A percentile compares a stretch with the other conserved stretches of the same genome.
Conservation (phyloP, 2,329 filamentous ascomycete species). For the Raffaelea ambrosiae region DNA sequence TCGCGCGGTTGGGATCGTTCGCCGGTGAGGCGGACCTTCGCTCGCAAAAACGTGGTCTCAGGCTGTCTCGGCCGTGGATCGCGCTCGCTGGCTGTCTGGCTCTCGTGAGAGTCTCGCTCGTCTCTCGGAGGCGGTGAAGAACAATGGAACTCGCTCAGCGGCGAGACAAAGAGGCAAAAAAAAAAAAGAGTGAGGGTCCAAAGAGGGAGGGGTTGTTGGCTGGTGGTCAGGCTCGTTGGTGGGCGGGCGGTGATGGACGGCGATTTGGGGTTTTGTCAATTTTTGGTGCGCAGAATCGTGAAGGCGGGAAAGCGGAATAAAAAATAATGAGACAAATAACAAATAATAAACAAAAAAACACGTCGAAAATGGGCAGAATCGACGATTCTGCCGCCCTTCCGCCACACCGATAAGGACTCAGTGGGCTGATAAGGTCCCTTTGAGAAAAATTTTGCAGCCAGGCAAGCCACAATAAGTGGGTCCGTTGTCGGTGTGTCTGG, state of each 20-base stretch:
- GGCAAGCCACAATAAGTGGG: slow-evolving; percentile 5
- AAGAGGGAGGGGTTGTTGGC: slow-evolving; percentile 1
- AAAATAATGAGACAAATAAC: slow-evolving; percentile 1
- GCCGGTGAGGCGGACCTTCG: no score
- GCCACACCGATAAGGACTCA: slow-evolving; percentile 11
- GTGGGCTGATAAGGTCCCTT: neutral
- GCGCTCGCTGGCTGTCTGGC: no score
- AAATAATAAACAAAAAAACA: slow-evolving; percentile 2
- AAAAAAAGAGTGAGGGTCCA: slow-evolving; percentile 1
- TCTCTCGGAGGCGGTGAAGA: neutral
- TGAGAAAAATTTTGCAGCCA: neutral
- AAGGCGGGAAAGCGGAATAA: neutral
- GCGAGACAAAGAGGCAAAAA: neutral
- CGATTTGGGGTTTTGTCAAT: slow-evolving; percentile 3
- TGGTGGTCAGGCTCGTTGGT: slow-evolving; percentile 4
- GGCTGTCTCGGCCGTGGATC: no score
- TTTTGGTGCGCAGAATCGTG: slow-evolving; percentile 5
- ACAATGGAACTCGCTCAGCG: no score
- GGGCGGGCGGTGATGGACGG: slow-evolving; percentile 11
- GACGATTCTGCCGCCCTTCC: slow-evolving; percentile 14
- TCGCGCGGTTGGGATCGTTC: neutral
- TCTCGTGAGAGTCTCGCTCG: no score
- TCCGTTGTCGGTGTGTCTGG: neutral
- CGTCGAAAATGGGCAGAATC: slow-evolving; percentile 4
- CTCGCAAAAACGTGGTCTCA: no score